Evolutionary conservation across 1,284 basidiomycete genomes (phyloP).

Genomic region (Pseudozyma sp.): DNA sequence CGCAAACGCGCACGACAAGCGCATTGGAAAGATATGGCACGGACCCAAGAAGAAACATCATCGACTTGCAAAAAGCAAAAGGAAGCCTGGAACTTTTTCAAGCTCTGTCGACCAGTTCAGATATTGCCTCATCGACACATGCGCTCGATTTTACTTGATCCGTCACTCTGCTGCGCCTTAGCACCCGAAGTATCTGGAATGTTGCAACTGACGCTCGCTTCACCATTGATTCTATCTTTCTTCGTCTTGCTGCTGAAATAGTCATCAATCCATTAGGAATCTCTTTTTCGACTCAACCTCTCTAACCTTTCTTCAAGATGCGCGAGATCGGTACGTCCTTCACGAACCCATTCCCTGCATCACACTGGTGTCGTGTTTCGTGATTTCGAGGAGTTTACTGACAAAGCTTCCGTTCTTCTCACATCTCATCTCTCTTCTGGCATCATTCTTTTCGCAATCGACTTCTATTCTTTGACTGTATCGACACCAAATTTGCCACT

Average conservation of each 20-base stretch:
- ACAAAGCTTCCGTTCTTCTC: neutral
- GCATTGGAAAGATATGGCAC: too few species aligned
- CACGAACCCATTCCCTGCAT: neutral
- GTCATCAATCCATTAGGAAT: conserved; percentile 27
- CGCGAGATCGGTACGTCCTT: conserved; percentile 55
- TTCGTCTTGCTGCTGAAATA: neutral
- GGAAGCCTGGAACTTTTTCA: too few species aligned
- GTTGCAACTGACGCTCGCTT: conserved; percentile 7
- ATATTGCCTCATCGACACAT: neutral
- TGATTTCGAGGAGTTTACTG: neutral
- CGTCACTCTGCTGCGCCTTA: neutral
- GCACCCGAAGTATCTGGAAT: neutral
- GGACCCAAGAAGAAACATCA: too few species aligned
- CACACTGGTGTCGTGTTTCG: neutral
- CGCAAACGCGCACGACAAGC: too few species aligned
- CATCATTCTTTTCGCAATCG: too few species aligned
- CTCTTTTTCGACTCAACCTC: conserved; percentile 23
- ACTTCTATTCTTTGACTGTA: too few species aligned
- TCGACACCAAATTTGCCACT: too few species aligned
- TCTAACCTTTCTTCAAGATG: conserved; percentile 48
- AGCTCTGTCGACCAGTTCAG: too few species aligned
- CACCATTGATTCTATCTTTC: neutral
- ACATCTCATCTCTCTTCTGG: too few species aligned
- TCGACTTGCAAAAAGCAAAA: too few species aligned
- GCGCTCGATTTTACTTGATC: neutral